A percentile compares a stretch with the other conserved stretches of the same genome.
Evolutionary conservation across 1,284 basidiomycete genomes (phyloP).

Genomic region (Phellinidium pouzarii): DNA sequence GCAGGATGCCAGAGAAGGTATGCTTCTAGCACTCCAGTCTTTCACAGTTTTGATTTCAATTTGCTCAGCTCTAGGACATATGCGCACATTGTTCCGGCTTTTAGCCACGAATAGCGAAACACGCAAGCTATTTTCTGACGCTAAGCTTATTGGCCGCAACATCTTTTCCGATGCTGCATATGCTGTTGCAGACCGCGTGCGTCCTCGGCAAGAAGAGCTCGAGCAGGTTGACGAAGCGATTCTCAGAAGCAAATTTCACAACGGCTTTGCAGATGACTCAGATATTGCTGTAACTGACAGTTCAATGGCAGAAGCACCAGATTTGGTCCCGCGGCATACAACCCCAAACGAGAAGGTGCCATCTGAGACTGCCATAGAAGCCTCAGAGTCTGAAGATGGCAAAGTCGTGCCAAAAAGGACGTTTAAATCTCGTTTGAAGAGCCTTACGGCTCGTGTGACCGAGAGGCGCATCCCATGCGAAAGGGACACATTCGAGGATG

Average conservation of each 20-base stretch:
- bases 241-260: constrained; percentile 53
- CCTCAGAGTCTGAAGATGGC: background rate
- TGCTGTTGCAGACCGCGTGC: constrained; percentile 68
- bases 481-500: constrained; percentile 44
- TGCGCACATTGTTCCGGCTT: constrained; percentile 80
- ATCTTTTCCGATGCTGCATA: constrained; percentile 72
- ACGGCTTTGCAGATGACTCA: constrained; percentile 15
- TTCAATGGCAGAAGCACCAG: background rate
- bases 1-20: constrained; percentile 57
- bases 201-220: constrained; percentile 63
- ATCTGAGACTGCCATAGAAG: background rate
- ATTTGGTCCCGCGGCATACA: background rate
- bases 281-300: background rate
- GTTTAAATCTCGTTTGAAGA: constrained; percentile 26
- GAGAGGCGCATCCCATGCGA: constrained; percentile 56
- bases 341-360: background rate
- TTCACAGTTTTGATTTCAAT: background rate
- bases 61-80: constrained; percentile 44
- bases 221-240: constrained; percentile 64
- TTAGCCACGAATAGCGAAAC: constrained; percentile 89
- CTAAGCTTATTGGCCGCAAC: constrained; percentile 80
- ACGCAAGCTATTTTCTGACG: constrained; percentile 81
- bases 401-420: constrained; percentile 2
- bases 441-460: constrained; percentile 46
- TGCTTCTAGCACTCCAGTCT: constrained; percentile 5